A percentile compares a stretch with the other conserved stretches of the same genome.
Evolutionary conservation across 257 asterid genomes (phyloP).

Genomic region (Apocynum venetum): DNA sequence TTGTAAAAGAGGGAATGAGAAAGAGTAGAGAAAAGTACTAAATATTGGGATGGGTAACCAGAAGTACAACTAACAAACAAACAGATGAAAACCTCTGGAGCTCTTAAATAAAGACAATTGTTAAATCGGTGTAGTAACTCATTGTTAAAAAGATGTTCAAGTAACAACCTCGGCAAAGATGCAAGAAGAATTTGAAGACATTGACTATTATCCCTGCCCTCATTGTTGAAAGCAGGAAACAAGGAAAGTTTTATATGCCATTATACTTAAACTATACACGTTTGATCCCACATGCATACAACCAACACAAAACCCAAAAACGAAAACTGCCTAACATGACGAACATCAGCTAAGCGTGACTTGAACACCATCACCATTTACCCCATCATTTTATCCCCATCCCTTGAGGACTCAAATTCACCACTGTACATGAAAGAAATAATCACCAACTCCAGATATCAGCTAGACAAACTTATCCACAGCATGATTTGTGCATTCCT

Average conservation of each 20-base stretch:
- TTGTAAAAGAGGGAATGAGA: not conserved
- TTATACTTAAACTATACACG: not conserved
- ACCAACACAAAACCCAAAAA: not conserved
- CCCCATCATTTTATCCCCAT: not conserved
- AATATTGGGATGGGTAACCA: not conserved
- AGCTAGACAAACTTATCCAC: not conserved
- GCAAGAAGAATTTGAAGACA: not conserved
- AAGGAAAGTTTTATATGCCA: not conserved
- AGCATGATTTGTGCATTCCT: not conserved
- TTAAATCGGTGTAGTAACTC: not conserved
- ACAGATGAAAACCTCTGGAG: not conserved
- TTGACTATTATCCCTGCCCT: not conserved
- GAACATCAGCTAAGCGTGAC: not conserved
- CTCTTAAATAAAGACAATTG: not conserved
- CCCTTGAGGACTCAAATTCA: not conserved
- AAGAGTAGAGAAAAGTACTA: not conserved
- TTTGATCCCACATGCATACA: not conserved
- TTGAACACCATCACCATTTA: not conserved
- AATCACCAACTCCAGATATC: not conserved
- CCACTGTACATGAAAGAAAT: not conserved
- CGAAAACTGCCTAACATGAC: not conserved
- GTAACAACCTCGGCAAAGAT: not conserved
- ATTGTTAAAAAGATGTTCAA: not conserved
- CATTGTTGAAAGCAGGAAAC: not conserved
- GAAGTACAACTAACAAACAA: not conserved